Evolutionary conservation across 2,329 filamentous ascomycete genomes (phyloP).

Genomic region (Lachnellula cervina): DNA sequence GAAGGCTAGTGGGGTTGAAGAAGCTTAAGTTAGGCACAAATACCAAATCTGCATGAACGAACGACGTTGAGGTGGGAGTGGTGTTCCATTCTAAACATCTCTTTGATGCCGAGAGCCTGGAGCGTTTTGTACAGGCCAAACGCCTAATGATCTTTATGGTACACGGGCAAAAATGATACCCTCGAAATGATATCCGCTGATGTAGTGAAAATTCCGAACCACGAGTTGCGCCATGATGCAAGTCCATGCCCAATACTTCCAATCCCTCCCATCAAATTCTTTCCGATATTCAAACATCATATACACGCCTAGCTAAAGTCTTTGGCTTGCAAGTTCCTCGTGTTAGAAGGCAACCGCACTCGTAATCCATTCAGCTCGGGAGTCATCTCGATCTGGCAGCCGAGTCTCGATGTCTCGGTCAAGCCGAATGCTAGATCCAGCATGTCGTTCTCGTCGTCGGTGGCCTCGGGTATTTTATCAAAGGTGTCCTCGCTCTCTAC

Average conservation of each 20-base stretch:
- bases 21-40: conserved; percentile 23
- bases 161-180: conserved; percentile 23
- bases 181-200: conserved; percentile 12
- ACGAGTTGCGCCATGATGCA: conserved; percentile 2
- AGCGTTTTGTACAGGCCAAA: conserved; percentile 12
- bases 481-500: conserved; percentile 59
- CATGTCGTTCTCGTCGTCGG: conserved; percentile 67
- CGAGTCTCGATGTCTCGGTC: conserved; percentile 58
- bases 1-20: conserved; percentile 51
- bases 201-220: neutral
- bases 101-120: neutral
- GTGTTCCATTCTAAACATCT: conserved; percentile 7
- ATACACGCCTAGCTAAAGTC: conserved; percentile 62
- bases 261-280: conserved; percentile 4
- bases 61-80: conserved; percentile 24
- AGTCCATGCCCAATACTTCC: neutral
- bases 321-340: conserved; percentile 89
- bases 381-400: conserved; percentile 68
- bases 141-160: conserved; percentile 16
- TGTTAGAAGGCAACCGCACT: conserved; percentile 87
- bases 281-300: conserved; percentile 1
- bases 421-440: conserved; percentile 69
- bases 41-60: neutral
- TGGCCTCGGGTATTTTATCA: conserved; percentile 56
- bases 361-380: conserved; percentile 83